A percentile compares a stretch with the other conserved stretches of the same genome.
These are phyloP conservation scores for Phytopythium mirpurense DNA, from an alignment of 352 stramenopile genomes.

Conservation along the genomic window DNA sequence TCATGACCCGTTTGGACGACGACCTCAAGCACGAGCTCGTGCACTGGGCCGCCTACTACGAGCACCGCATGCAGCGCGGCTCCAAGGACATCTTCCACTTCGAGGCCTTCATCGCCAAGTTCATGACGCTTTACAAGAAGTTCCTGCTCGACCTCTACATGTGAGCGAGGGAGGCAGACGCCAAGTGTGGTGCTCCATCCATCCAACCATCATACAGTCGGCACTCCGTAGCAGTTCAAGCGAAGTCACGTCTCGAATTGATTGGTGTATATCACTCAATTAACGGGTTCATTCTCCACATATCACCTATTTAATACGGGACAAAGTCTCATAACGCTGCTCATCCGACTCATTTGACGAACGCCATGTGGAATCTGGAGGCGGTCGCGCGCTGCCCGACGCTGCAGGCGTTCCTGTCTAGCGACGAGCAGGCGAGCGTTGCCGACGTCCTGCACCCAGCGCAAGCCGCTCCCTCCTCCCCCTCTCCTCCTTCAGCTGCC, in stretches of 20 bases:
- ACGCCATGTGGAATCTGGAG: conserved; percentile 27
- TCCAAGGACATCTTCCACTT: conserved; percentile 99
- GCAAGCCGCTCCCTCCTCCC: background rate
- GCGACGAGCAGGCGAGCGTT: conserved; percentile 18
- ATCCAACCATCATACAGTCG: too few species aligned
- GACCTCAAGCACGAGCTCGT: conserved; percentile 95
- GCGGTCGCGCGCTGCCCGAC: conserved; percentile 33
- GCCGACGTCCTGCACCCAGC: background rate
- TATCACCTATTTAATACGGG: background rate
- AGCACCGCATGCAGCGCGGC: conserved; percentile 93
- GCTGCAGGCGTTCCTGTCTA: conserved; percentile 30
- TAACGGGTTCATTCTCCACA: too few species aligned
- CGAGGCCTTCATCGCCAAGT: conserved; percentile 99
- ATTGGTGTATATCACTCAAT: background rate
- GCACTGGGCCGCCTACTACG: conserved; percentile 81
- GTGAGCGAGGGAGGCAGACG: conserved; percentile 16
- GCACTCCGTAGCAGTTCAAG: too few species aligned
- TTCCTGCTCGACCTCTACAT: conserved; percentile 95
- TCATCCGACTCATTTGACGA: background rate
- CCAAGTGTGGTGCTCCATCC: too few species aligned
- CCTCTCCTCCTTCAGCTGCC: background rate
- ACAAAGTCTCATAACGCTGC: background rate
- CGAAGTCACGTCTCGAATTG: background rate
- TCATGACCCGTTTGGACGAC: conserved; percentile 94
- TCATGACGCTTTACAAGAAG: conserved; percentile 99